These are phyloP conservation scores for Boletus coccyginus DNA, from an alignment of 768 basidiomycete species.

Conservation along the genomic window DNA sequence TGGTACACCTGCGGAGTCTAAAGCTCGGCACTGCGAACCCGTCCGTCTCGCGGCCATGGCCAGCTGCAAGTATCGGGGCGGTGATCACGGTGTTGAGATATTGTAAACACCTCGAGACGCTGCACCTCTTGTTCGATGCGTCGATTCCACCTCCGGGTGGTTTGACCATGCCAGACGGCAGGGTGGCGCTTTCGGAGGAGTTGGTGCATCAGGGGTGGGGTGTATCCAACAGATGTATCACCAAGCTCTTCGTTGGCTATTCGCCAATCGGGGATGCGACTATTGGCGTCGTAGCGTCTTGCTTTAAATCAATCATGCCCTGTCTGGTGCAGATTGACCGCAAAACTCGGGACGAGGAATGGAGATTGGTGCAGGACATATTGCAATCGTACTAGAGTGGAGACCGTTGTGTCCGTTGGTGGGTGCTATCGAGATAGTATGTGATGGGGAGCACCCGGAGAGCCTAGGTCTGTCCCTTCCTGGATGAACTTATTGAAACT, in stretches of 20 bases:
- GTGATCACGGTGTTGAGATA: slow-evolving; percentile 11
- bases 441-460: no score
- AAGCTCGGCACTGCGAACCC: slow-evolving; percentile 15
- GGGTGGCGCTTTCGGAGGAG: background rate
- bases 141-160: background rate
- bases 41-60: background rate
- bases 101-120: slow-evolving; percentile 12
- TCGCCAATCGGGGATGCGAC: slow-evolving; percentile 13
- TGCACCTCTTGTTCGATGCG: slow-evolving; percentile 21
- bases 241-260: slow-evolving; percentile 13
- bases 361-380: slow-evolving; percentile 7
- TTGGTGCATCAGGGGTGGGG: background rate
- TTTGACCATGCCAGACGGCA: background rate
- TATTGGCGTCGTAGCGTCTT: slow-evolving; percentile 1
- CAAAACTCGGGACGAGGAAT: background rate
- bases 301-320: slow-evolving; percentile 17
- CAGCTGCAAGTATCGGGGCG: slow-evolving; percentile 7
- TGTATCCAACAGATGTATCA: slow-evolving; percentile 9
- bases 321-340: slow-evolving; percentile 3
- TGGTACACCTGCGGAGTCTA: slow-evolving; percentile 7
- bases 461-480: background rate
- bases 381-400: background rate
- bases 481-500: background rate
- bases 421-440: background rate
- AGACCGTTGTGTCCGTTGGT: background rate